These are phyloP conservation scores for Pseudogymnoascus sp. DNA, from an alignment of 2,329 filamentous ascomycete genomes.

Conservation along the genomic window DNA sequence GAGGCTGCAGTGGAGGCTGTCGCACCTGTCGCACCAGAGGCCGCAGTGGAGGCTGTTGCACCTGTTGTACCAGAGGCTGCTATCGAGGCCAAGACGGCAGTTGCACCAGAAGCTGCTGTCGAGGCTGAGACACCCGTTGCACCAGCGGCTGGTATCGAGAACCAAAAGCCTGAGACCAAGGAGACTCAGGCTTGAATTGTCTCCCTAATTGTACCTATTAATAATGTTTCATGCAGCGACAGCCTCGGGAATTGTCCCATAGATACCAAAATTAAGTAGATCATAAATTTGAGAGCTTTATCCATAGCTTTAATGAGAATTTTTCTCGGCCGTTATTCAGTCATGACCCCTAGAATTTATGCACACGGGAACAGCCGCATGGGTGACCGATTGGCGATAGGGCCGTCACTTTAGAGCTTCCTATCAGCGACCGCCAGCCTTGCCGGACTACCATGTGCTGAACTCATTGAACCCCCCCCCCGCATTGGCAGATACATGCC, in stretches of 20 bases:
- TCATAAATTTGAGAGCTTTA: neutral
- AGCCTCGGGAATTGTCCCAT: neutral
- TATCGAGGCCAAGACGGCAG: neutral
- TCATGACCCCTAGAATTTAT: constrained; percentile 6
- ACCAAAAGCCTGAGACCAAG: constrained; percentile 6
- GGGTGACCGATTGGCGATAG: constrained; percentile 9
- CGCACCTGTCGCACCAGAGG: neutral
- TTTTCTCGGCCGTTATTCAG: neutral
- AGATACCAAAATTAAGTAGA: constrained; percentile 5
- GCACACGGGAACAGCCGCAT: constrained; percentile 2
- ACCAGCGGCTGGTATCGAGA: constrained; percentile 7
- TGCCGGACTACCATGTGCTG: constrained; percentile 2
- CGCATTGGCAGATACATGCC: constrained; percentile 10
- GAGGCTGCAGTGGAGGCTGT: neutral
- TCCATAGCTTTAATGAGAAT: neutral
- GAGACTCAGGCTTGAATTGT: neutral
- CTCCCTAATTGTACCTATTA: neutral
- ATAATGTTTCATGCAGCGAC: constrained; percentile 4
- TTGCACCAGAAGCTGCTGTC: neutral
- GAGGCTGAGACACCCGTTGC: neutral
- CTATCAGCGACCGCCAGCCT: constrained; percentile 10
- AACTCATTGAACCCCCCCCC: neutral
- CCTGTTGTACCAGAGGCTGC: neutral
- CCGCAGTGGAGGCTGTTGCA: neutral
- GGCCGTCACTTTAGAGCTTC: constrained; percentile 10